Conservation (phyloP, 169 alveolate genomes). For the Plasmodium gonderi region DNA sequence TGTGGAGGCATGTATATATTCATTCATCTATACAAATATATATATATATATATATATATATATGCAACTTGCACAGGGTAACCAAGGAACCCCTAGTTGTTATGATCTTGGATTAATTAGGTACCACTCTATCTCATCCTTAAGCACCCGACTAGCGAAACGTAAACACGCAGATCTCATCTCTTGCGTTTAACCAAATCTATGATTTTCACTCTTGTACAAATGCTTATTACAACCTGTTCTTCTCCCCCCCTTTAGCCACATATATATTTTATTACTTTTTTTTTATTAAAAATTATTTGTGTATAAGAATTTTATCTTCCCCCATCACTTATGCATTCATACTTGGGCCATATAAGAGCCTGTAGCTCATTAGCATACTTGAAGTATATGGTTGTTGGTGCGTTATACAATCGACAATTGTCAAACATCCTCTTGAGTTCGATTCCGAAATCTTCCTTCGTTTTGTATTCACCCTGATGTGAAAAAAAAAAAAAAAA, state of each 20-base stretch:
- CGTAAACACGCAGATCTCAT: no score
- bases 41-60: neutral
- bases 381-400: constrained; percentile 96
- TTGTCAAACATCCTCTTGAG: constrained; percentile 95
- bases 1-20: neutral
- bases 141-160: no score
- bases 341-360: constrained; percentile 91
- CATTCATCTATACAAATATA: neutral
- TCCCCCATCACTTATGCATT: constrained; percentile 78
- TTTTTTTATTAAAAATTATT: neutral
- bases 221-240: no score
- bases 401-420: constrained; percentile 95
- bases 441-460: constrained; percentile 93
- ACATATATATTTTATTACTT: neutral
- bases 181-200: no score
- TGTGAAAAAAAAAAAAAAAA: constrained; percentile 5
- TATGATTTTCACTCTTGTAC: neutral
- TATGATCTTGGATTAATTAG: no score
- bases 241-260: no score
- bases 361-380: constrained; percentile 96
- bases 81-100: no score
- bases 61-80: neutral
- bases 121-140: no score
- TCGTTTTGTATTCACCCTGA: constrained; percentile 92
- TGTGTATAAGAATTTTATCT: neutral